A percentile compares a stretch with the other conserved stretches of the same genome.
phyloP scores from a whole-genome alignment of 164 flowering plant species.

The Cinnamomum chago region DNA sequence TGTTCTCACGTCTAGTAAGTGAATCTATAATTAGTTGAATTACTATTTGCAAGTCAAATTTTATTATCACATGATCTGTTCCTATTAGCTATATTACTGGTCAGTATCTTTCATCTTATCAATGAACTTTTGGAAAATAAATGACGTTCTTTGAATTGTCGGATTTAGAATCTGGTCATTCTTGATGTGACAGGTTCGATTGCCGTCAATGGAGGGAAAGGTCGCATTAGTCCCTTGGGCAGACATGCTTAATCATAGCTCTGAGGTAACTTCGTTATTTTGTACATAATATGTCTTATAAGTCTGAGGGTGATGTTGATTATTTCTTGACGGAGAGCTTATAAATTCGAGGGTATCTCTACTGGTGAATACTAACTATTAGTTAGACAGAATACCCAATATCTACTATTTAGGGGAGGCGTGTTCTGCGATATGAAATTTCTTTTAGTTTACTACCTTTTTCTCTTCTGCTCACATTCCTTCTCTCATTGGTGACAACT shows the following conservation, averaged over 20 bases:
- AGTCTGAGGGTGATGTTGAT: no score
- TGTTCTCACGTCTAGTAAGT: conserved; percentile 92
- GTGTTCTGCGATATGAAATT: no score
- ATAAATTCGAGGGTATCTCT: no score
- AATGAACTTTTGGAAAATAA: neutral
- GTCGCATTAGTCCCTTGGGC: conserved; percentile 99
- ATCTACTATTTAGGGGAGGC: no score
- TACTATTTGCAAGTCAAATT: neutral
- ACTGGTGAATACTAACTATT: no score
- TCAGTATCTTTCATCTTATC: neutral
- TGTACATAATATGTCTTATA: no score
- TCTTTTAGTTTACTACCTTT: no score
- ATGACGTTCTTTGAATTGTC: neutral
- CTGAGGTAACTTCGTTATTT: conserved; percentile 50
- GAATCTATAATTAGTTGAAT: neutral
- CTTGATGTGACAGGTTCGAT: conserved; percentile 53
- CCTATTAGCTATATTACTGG: neutral
- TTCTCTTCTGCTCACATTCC: no score
- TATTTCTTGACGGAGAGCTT: no score
- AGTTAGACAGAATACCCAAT: no score
- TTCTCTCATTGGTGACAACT: no score
- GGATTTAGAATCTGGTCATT: neutral
- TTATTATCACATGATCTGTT: neutral
- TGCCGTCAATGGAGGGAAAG: conserved; percentile 88
- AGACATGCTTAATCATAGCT: conserved; percentile 95